A percentile compares a stretch with the other conserved stretches of the same genome.
phyloP scores from a whole-genome alignment of 176 grass and related monocot genomes.

The Aegilops umbellulata region DNA sequence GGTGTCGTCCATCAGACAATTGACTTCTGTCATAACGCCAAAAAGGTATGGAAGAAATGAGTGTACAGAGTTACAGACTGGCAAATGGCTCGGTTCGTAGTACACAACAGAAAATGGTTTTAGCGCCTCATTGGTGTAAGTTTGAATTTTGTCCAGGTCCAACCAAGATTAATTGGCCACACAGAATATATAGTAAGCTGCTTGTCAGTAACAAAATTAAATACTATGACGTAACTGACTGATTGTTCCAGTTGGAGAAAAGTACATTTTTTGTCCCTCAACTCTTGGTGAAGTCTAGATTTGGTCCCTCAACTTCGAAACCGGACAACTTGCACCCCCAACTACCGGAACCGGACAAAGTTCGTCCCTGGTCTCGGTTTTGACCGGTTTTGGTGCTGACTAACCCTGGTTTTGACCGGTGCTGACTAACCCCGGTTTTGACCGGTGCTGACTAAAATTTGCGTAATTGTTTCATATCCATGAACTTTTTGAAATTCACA shows the following conservation, averaged over 20 bases:
- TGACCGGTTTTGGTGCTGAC: too few relatives aligned
- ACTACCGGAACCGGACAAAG: too few relatives aligned
- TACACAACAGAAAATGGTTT: neutral
- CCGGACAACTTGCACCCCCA: too few relatives aligned
- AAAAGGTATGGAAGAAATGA: neutral
- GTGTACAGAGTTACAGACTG: neutral
- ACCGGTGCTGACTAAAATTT: too few relatives aligned
- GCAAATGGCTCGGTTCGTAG: neutral
- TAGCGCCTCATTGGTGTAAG: neutral
- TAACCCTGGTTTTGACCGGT: too few relatives aligned
- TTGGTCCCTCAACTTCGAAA: too few relatives aligned
- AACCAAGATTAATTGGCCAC: neutral
- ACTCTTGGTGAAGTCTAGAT: too few relatives aligned
- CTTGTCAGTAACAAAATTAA: neutral
- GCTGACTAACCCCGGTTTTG: too few relatives aligned
- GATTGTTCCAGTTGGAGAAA: neutral
- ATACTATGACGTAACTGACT: neutral
- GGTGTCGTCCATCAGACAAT: neutral
- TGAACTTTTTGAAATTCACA: too few relatives aligned
- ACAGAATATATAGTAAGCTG: neutral
- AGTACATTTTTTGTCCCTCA: too few relatives aligned
- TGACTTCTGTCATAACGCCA: neutral
- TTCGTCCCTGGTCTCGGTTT: too few relatives aligned
- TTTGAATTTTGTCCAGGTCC: neutral
- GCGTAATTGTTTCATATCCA: too few relatives aligned